Evolutionary conservation across 202 grass and related monocot species (phyloP).

Genomic region (Eragrostis tef): DNA sequence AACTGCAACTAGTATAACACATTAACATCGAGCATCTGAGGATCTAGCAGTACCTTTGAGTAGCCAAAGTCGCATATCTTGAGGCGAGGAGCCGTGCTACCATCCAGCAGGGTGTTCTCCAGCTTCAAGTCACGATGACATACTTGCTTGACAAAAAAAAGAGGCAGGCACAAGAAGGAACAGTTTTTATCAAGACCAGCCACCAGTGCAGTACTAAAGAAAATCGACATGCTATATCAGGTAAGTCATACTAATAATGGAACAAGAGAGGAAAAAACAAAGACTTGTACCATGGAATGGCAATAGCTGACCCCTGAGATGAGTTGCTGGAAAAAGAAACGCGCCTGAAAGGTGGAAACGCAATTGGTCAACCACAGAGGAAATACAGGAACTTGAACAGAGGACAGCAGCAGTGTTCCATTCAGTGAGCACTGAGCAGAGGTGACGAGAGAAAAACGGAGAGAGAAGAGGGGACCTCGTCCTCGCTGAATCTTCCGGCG

Average conservation of each 20-base stretch:
- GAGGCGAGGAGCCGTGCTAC: slow-evolving; percentile 76
- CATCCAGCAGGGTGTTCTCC: slow-evolving; percentile 88
- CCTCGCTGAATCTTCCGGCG: slow-evolving; percentile 90
- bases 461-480: slow-evolving; percentile 59
- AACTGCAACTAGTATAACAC: not conserved
- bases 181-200: not conserved
- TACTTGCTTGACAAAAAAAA: slow-evolving; percentile 83
- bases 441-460: not conserved
- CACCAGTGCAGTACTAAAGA: not conserved
- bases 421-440: not conserved
- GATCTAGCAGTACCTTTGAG: slow-evolving; percentile 70
- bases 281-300: slow-evolving; percentile 75
- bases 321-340: slow-evolving; percentile 95
- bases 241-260: not conserved
- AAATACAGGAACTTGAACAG: not conserved
- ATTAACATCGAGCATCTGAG: not conserved
- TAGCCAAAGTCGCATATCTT: slow-evolving; percentile 99
- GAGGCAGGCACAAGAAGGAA: slow-evolving; percentile 4
- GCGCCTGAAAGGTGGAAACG: slow-evolving; percentile 59
- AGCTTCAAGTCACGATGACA: slow-evolving; percentile 98
- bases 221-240: not conserved
- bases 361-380: not conserved
- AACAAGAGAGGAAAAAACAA: not conserved
- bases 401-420: not conserved
- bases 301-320: slow-evolving; percentile 93